phyloP scores from a whole-genome alignment of 1,139 yeast species.

The Ogataea hybrid region DNA sequence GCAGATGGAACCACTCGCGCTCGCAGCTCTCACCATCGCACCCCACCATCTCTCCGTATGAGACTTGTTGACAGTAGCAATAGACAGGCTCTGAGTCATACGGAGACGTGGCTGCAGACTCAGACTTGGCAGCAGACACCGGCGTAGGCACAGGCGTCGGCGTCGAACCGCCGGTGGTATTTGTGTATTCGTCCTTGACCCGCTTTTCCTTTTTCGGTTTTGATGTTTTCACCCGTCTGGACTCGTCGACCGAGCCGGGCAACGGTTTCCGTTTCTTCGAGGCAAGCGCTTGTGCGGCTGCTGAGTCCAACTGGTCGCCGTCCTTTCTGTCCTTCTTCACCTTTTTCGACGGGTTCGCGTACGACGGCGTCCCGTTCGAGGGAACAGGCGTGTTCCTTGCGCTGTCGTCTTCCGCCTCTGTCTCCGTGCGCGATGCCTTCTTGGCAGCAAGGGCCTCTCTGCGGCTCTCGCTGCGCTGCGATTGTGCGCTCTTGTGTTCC shows the following conservation, averaged over 20 bases:
- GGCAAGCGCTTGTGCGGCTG: neutral
- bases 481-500: constrained; percentile 58
- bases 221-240: constrained; percentile 13
- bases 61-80: constrained; percentile 94
- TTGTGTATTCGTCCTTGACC: constrained; percentile 10
- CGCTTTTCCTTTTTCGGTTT: constrained; percentile 18
- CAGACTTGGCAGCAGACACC: constrained; percentile 12
- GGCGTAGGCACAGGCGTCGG: constrained; percentile 6
- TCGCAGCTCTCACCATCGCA: constrained; percentile 95
- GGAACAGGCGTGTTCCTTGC: constrained; percentile 23
- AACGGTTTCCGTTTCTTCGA: constrained; percentile 7
- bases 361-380: constrained; percentile 9
- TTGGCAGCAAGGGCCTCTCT: constrained; percentile 92
- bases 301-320: constrained; percentile 2
- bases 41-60: constrained; percentile 98
- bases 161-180: constrained; percentile 7
- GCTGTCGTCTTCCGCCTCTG: constrained; percentile 32
- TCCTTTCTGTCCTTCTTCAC: constrained; percentile 17
- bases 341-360: constrained; percentile 8
- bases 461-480: constrained; percentile 76
- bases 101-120: constrained; percentile 14
- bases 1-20: constrained; percentile 96
- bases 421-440: constrained; percentile 44
- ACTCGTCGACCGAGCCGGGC: constrained; percentile 1
- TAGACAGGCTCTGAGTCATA: constrained; percentile 68